Conservation (phyloP, 2,329 filamentous ascomycete genomes). For the Fusarium tanahbumbuense region DNA sequence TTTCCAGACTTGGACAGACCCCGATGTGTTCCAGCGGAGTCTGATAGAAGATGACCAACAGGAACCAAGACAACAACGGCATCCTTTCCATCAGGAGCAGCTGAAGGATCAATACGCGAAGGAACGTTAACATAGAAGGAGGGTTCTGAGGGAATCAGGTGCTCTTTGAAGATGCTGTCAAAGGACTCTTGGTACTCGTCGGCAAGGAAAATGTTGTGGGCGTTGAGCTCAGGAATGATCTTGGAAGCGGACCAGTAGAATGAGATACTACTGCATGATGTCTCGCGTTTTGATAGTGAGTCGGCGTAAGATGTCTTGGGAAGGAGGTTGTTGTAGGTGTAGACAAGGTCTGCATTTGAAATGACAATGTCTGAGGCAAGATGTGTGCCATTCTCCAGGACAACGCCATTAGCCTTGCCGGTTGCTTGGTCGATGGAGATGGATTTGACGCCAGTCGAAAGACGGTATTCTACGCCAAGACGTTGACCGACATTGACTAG, state of each 20-base stretch:
- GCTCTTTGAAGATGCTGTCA: constrained; percentile 78
- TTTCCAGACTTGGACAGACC: constrained; percentile 23
- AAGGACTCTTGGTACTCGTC: constrained; percentile 79
- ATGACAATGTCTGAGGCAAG: constrained; percentile 74
- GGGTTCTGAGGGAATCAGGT: constrained; percentile 73
- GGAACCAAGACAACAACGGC: constrained; percentile 77
- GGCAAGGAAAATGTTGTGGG: constrained; percentile 83
- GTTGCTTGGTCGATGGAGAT: constrained; percentile 61
- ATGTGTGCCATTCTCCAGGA: constrained; percentile 67
- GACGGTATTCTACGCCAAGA: constrained; percentile 70
- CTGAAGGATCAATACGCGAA: constrained; percentile 73
- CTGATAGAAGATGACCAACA: constrained; percentile 69
- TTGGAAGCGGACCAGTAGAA: constrained; percentile 79
- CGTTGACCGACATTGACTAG: constrained; percentile 72
- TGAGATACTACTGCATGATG: constrained; percentile 78
- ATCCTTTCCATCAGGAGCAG: constrained; percentile 74
- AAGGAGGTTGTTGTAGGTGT: constrained; percentile 78
- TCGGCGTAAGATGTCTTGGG: constrained; percentile 58
- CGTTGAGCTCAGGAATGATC: constrained; percentile 70
- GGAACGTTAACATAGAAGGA: constrained; percentile 85
- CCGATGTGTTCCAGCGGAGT: constrained; percentile 27
- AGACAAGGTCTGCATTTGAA: constrained; percentile 79
- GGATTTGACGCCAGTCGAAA: constrained; percentile 67
- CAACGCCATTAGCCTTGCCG: constrained; percentile 66
- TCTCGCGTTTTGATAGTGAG: constrained; percentile 60